Base-by-base conservation (phyloP, 805 yeast genomes). In the Pachysolen tannophilus region DNA sequence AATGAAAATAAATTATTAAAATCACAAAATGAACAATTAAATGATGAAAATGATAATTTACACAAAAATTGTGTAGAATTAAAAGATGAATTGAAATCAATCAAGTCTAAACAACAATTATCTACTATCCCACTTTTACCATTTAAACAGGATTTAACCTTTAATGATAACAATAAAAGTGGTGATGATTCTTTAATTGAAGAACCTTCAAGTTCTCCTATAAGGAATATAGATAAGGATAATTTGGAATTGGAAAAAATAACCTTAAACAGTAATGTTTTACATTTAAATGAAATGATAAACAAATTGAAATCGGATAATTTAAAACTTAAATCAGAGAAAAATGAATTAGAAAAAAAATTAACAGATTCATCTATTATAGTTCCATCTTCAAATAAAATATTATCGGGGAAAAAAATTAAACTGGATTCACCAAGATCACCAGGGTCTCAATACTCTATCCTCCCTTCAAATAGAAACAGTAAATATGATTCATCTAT, bases 31-130 rank as follows among this genome's bases (percentile, higher is more conserved):
- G 67, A 66, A 21, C 78, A 72, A 32, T 57, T 82, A 41, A 82
- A 81, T 50, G 81, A 78, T 46, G 87, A 79, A 48, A 81, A 81
- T 53, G 82, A 78, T 43, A 61, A 63, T 16, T 58, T 80, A 36
- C 73, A 47, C 52, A 60, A 41, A 61, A 67, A 52, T 44, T 60
- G 48, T 45, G 48, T 36, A 42, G 44, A 28, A 20, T 55, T 38
- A 49, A 46, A 35, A 23, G 41, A 25, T 34, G 52, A 21, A n/a
- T 8, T 33, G 11, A 27, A 35, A 6, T 27, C 31, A 11, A 28
- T 32, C 1, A 3, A 31, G 8, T 6, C 32, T 16, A 35, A 35
- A 34, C 20, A 20, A 19, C 5, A 23, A 14, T n/a, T 14, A 21
- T 4, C 30, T 6, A 10, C 18, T 10, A 3, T 19, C 19, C 27